A percentile compares a stretch with the other conserved stretches of the same genome.
Evolutionary conservation across 495 filamentous ascomycete species (phyloP).

Genomic region (Neurospora sp.): DNA sequence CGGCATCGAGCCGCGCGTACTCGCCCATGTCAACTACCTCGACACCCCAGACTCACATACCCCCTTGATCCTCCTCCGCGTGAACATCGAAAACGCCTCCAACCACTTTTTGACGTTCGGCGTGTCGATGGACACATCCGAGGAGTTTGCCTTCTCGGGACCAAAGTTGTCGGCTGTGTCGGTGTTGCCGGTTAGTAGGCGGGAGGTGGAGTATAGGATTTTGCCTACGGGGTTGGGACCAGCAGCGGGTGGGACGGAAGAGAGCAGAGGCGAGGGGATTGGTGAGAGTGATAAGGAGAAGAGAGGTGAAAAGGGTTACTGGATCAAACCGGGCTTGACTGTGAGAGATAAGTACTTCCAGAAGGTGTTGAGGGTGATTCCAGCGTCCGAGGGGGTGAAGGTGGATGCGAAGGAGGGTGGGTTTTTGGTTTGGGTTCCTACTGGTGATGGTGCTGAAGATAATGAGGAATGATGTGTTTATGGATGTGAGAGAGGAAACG

Average conservation of each 20-base stretch:
- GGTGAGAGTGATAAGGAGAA: background rate
- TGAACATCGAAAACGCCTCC: constrained; percentile 88
- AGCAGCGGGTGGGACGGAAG: background rate
- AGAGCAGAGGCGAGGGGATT: background rate
- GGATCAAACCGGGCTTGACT: constrained; percentile 62
- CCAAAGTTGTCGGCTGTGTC: constrained; percentile 68
- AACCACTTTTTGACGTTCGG: constrained; percentile 89
- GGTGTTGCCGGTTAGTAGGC: constrained; percentile 66
- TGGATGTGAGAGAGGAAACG: too few species aligned
- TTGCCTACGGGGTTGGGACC: constrained; percentile 32
- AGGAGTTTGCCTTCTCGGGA: constrained; percentile 89
- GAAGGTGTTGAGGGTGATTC: constrained; percentile 66
- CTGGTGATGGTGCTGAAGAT: constrained; percentile 23
- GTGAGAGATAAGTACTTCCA: constrained; percentile 85
- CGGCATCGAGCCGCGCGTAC: constrained; percentile 76
- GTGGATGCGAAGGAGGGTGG: constrained; percentile 61
- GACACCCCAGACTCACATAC: constrained; percentile 1
- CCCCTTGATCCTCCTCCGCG: constrained; percentile 32
- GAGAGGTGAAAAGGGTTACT: constrained; percentile 38
- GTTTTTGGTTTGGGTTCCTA: constrained; percentile 54
- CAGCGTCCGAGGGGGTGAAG: constrained; percentile 56
- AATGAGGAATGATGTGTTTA: background rate
- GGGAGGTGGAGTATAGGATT: constrained; percentile 58
- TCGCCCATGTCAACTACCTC: constrained; percentile 51
- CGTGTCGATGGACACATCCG: constrained; percentile 80